Conservation (phyloP, 2,329 filamentous ascomycete species). For the Apiospora malaysiana region DNA sequence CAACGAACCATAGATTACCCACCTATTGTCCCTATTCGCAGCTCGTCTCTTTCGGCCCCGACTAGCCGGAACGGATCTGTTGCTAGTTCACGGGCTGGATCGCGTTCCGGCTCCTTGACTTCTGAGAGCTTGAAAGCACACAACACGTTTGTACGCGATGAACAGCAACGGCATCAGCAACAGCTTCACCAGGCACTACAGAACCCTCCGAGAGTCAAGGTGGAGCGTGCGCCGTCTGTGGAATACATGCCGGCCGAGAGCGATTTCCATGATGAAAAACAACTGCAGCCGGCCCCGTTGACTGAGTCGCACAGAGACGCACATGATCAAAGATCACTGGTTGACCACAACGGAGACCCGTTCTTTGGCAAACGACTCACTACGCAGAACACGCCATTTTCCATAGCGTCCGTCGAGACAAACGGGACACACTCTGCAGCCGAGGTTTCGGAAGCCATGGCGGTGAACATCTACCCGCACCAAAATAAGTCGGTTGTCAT, state of each 20-base stretch:
- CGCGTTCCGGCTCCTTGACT: constrained; percentile 56
- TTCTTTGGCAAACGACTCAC: constrained; percentile 59
- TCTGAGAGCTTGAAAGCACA: constrained; percentile 64
- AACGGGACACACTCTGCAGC: constrained; percentile 60
- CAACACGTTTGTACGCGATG: constrained; percentile 47
- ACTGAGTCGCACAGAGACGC: constrained; percentile 44
- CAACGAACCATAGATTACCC: constrained; percentile 66
- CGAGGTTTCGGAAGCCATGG: constrained; percentile 67
- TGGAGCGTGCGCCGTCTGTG: constrained; percentile 36
- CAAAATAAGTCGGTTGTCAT: constrained; percentile 69
- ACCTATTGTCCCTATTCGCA: constrained; percentile 60
- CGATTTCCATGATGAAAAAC: constrained; percentile 35
- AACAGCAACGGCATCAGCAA: constrained; percentile 30
- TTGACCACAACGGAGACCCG: constrained; percentile 60
- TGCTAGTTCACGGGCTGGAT: constrained; percentile 33
- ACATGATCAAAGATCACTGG: constrained; percentile 40
- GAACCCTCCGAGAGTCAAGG: constrained; percentile 33
- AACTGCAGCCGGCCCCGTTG: constrained; percentile 38
- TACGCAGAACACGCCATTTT: constrained; percentile 67
- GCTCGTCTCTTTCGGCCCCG: constrained; percentile 67
- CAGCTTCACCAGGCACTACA: constrained; percentile 28
- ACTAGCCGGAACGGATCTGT: constrained; percentile 59
- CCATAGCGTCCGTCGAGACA: constrained; percentile 66
- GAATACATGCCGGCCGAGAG: constrained; percentile 33
- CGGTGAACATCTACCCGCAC: constrained; percentile 67